Evolutionary conservation across 495 filamentous ascomycete species (phyloP), one percentile per base, ranked within the genome.

Genomic region (Penicillium dipodomyicola): DNA sequence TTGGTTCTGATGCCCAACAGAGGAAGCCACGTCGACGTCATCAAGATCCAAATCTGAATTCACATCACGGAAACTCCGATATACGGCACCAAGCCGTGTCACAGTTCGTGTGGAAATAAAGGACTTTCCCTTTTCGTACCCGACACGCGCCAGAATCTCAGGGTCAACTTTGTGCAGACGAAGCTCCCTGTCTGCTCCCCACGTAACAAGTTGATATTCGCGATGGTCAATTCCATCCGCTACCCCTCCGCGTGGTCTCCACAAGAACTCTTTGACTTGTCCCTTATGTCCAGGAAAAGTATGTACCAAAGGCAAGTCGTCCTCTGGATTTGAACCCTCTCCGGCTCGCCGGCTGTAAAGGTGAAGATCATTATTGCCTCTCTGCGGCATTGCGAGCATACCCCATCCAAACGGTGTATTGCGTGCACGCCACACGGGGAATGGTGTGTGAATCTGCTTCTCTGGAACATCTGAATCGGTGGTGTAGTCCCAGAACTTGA

Each of bases 161-260:
- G 82, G 71, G 27, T 88, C 83, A 6, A 92, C 83, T 49, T 82
- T 83, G 64, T 96, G 91, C 40, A 97, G 77, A 17, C 87, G 85
- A 49, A 97, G 80, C 60, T 90, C 79, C 56, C 87, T 86, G 66
- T 97, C 93, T 43, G 87, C 86, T 20, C 91, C 90, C 92, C 92
- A 97, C 4, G 92, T 91, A 5, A 97, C 89, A 20, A 97, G 73
- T 70, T 97, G 92, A 58, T 96, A 96, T 41, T 96, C 92, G 49
- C 92, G 83, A 57, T 93, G 78, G 57, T 97, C 92, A n/a, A 86
- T 71, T n/a, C 79, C 81, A 52, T 91, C 83, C 6, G 84, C 77
- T n/a, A 85, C 77, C 6, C 69, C 73, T 15, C 92, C 93, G 51
- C 92, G 85, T 32, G 82, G 83, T 65, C 93, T 80, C 93, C 93